Evolutionary conservation across 768 basidiomycete genomes (phyloP), one percentile per base, ranked within the genome.

Genomic region (Russula lepida): DNA sequence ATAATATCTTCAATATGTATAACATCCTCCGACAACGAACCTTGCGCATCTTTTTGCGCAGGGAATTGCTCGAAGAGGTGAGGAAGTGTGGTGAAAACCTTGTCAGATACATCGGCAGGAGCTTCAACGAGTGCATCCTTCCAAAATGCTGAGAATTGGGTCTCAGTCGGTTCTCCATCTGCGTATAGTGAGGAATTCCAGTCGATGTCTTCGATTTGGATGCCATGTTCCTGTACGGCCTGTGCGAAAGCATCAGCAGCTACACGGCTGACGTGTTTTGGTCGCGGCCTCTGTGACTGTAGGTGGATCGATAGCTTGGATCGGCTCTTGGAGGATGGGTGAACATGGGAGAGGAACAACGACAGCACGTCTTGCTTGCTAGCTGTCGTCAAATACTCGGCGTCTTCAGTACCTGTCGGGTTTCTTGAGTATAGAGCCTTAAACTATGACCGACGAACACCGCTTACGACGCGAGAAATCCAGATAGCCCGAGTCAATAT

Each of bases 261-360:
- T 4, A 81, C 78, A 2, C 75, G 69, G 68, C 88, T 89, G 70
- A 93, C 79, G 64, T 78, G 83, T 68, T 78, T 79, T 3, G 76
- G 75, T 8, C 72, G 79, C 19, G 81, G 79, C 71, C 82, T 87
- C 68, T 84, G 85, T 12, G 91, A 92, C 48, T 78, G 76, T 74
- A 90, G 77, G 64, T 95, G 95, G 50, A 91, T 77, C 1, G 94
- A 92, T 54, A 93, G 75, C 73, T 98, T 98, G 15, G 88, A 78
- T 41, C 95, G 85, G 2, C 76, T 79, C 30, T 75, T 64, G 0
- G 90, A 89, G 0, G 77, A 80, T 5, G 86, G 87, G 69, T 92
- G 85, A 54, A 92, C 82, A 56, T 80, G 80, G 17, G 77, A 74
- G 44, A 80, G 73, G 80, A 92, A 93, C 52, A 97, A 74, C 9